Evolutionary conservation across 1,284 basidiomycete genomes (phyloP).

Genomic region (Neolentinus lepideus): DNA sequence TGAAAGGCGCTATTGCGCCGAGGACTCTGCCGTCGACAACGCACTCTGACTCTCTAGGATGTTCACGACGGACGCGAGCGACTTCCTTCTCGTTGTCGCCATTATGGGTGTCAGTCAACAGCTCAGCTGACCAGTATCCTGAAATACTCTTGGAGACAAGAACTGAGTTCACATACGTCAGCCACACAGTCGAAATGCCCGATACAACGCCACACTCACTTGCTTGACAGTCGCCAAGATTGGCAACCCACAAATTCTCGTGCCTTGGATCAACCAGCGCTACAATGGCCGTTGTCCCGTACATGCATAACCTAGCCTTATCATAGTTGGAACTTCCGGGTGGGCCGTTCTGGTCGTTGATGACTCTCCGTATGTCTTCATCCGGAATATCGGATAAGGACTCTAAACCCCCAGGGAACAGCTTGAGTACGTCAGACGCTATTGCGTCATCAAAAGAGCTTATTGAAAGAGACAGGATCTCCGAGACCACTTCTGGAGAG

Average conservation of each 20-base stretch:
- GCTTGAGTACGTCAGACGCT: conserved; percentile 50
- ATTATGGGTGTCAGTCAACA: conserved; percentile 55
- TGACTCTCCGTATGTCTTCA: conserved; percentile 42
- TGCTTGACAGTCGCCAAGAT: conserved; percentile 67
- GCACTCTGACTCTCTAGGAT: conserved; percentile 58
- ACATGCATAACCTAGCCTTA: conserved; percentile 62
- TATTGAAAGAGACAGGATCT: conserved; percentile 48
- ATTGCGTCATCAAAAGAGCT: conserved; percentile 61
- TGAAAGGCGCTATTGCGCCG: conserved; percentile 62
- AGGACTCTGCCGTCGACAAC: conserved; percentile 56
- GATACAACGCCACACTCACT: conserved; percentile 24
- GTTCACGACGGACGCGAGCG: conserved; percentile 47
- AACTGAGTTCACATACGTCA: neutral
- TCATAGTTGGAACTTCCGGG: conserved; percentile 50
- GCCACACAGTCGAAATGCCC: neutral
- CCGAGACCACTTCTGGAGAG: conserved; percentile 40
- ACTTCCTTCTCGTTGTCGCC: conserved; percentile 54
- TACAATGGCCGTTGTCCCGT: conserved; percentile 65
- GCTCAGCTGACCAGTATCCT: conserved; percentile 24
- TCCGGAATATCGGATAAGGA: conserved; percentile 42
- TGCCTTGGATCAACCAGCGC: conserved; percentile 59
- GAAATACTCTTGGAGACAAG: neutral
- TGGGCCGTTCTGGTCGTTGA: conserved; percentile 48
- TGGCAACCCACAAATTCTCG: conserved; percentile 64
- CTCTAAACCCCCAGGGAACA: conserved; percentile 52